phyloP scores from a whole-genome alignment of 371 early-diverging fungal genomes.

The Mortierella sp. region DNA sequence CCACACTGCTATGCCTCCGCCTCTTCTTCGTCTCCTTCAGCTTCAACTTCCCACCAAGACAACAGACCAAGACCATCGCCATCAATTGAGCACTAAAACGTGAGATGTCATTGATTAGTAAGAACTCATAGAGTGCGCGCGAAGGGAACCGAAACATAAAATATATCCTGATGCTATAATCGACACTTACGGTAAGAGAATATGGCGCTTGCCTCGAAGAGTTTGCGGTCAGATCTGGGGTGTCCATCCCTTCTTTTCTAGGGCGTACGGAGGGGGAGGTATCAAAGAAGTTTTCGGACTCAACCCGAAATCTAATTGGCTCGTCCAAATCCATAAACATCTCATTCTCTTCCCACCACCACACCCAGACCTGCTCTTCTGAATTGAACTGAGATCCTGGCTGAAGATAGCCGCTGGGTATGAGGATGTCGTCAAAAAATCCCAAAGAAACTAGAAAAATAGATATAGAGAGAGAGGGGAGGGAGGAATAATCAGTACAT shows the following conservation, averaged over 20 bases:
- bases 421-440: conserved; percentile 93
- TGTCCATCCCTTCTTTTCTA: conserved; percentile 61
- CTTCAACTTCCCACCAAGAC: conserved; percentile 76
- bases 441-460: conserved; percentile 76
- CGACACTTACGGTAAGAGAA: conserved; percentile 63
- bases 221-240: conserved; percentile 66
- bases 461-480: neutral
- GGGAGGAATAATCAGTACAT: too few relatives aligned
- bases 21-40: too few relatives aligned
- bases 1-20: too few relatives aligned
- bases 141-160: neutral
- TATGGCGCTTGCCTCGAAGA: conserved; percentile 73
- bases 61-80: conserved; percentile 82
- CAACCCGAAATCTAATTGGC: conserved; percentile 82
- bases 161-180: neutral
- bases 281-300: conserved; percentile 83
- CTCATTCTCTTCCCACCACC: conserved; percentile 87
- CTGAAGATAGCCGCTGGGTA: conserved; percentile 79
- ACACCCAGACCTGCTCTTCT: conserved; percentile 87
- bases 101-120: neutral
- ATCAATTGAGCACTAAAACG: conserved; percentile 72
- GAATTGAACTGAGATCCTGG: conserved; percentile 76
- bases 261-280: conserved; percentile 75
- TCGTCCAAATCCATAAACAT: conserved; percentile 89
- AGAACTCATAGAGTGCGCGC: neutral